Evolutionary conservation across 192 early-diverging fungal genomes (phyloP).

Genomic region (Backusella sp.): DNA sequence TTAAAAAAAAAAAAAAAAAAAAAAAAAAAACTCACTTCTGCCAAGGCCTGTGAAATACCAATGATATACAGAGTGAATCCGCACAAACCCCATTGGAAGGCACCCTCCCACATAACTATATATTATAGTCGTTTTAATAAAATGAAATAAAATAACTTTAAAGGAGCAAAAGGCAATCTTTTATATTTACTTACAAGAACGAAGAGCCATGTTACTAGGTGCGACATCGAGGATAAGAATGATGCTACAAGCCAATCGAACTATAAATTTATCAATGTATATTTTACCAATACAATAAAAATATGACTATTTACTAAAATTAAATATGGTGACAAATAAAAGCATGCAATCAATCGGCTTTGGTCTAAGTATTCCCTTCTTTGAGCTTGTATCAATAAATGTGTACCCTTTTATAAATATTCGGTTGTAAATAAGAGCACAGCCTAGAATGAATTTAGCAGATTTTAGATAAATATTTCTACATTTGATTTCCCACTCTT

Average conservation of each 20-base stretch:
- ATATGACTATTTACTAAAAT: not conserved
- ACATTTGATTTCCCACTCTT: too few relatives aligned
- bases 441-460: not conserved
- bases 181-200: conserved; percentile 20
- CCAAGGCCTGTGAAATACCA: conserved; percentile 30
- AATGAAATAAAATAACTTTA: too few relatives aligned
- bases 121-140: too few relatives aligned
- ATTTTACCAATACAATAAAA: conserved; percentile 6
- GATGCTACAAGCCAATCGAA: conserved; percentile 19
- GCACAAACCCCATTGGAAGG: conserved; percentile 26
- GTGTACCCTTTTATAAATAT: not conserved
- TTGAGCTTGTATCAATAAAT: not conserved
- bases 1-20: too few relatives aligned
- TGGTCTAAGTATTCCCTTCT: not conserved
- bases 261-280: not conserved
- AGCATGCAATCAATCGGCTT: not conserved
- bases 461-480: too few relatives aligned
- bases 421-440: conserved; percentile 11
- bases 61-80: conserved; percentile 22
- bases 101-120: conserved; percentile 24
- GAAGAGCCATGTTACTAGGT: conserved; percentile 20
- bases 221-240: conserved; percentile 21
- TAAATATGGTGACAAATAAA: not conserved
- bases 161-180: too few relatives aligned
- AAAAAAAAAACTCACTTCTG: conserved; percentile 15